phyloP scores from a whole-genome alignment of 495 filamentous ascomycete species.

The Penicillium samsonianum region DNA sequence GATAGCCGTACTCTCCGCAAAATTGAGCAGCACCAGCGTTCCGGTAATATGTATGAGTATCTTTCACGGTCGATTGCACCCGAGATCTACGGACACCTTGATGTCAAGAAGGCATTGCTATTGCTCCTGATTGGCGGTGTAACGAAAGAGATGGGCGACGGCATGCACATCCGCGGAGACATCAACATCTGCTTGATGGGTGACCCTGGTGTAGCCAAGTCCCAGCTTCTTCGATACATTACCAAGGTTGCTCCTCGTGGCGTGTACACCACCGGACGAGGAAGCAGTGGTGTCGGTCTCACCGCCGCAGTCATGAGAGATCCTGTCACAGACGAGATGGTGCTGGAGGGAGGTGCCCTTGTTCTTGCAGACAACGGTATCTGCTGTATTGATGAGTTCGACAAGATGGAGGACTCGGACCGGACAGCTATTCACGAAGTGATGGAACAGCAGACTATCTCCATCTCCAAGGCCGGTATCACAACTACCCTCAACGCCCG shows the following conservation, averaged over 20 bases:
- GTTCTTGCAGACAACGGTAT: constrained; percentile 97
- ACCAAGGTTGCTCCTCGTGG: constrained; percentile 96
- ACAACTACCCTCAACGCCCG: constrained; percentile 93
- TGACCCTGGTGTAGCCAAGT: constrained; percentile 98
- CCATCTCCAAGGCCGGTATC: constrained; percentile 97
- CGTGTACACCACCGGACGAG: constrained; percentile 96
- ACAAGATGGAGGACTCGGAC: constrained; percentile 98
- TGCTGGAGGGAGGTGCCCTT: constrained; percentile 92
- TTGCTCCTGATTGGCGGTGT: constrained; percentile 94
- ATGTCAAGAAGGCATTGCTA: constrained; percentile 96
- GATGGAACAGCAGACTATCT: constrained; percentile 99
- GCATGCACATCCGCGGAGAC: constrained; percentile 97
- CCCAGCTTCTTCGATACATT: constrained; percentile 96
- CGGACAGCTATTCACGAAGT: constrained; percentile 99
- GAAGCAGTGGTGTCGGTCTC: constrained; percentile 93
- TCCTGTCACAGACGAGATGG: constrained; percentile 98
- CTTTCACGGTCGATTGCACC: constrained; percentile 94
- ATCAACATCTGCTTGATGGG: constrained; percentile 99
- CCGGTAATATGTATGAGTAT: constrained; percentile 91
- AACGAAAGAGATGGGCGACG: constrained; percentile 95
- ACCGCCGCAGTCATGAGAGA: constrained; percentile 98
- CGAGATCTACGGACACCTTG: constrained; percentile 93
- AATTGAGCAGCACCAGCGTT: constrained; percentile 76
- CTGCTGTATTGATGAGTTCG: constrained; percentile 99
- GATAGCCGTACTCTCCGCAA: constrained; percentile 75